Evolutionary conservation across 352 stramenopile genomes (phyloP), one percentile per base, ranked within the genome.

Genomic region (Thalassiosira livingstoniorum): DNA sequence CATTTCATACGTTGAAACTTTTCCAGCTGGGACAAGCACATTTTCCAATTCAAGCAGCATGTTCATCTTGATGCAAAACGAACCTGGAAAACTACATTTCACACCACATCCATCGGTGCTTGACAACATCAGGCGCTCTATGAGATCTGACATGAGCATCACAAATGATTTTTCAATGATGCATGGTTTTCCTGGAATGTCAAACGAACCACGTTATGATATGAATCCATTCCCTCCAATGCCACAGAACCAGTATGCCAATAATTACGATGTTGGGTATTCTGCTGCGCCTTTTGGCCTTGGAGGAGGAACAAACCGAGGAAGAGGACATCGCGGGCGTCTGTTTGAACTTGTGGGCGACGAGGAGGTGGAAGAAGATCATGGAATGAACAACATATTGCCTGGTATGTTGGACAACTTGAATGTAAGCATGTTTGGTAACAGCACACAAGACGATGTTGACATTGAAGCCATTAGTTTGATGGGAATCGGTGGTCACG

Each of bases 381-480:
- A 88, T 5, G 75, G 75, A 11, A 92, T 86, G 35, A 84, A 88
- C 63, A 84, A 88, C 63, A 78, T 94, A 11, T 76, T 93, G 2
- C 86, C 88, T 51, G 90, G 88, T 31, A 91, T 93, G 82, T 69
- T 93, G 34, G 80, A 88, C 55, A 91, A 80, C 79, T 83, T 94
- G 39, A 85, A 89, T 68, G 80, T 93, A 66, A 86, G 88, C 72
- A 82, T 94, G 51, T 94, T 94, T 71, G 78, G 89, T 71, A 75
- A 71, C n/a, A 84, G n/a, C 67, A 64, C 66, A 35, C 79, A 73
- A 31, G 72, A 87, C 63, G 87, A 94, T 66, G 76, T 94, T 57
- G 87, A 94, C 55, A 93, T 94, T 78, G 90, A 94, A 84, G 90
- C 88, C 27, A 93, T 94, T 53, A 92, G 71, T 73, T 78, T 94